These are phyloP conservation scores for Arctostaphylos glauca DNA, from an alignment of 148 eudicot species.

Conservation along the genomic window DNA sequence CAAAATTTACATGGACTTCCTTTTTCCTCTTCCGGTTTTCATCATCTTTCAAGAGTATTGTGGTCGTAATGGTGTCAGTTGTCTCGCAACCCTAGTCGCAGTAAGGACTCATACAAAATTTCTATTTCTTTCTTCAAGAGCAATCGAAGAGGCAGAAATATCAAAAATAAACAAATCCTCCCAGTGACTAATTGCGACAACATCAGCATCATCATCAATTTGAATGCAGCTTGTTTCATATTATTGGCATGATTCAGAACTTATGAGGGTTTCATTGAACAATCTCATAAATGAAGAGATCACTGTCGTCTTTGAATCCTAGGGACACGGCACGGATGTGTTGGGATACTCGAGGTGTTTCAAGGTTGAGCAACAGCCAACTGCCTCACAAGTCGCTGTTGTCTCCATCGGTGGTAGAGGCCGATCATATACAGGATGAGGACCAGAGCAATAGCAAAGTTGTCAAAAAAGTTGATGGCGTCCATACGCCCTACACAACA, in stretches of 20 bases:
- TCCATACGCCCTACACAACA: slow-evolving; percentile 22
- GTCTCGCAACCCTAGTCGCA: not conserved
- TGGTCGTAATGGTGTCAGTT: not conserved
- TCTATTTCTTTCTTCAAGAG: too few species aligned
- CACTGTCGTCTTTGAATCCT: not conserved
- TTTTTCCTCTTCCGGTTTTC: not conserved
- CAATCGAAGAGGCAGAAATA: too few species aligned
- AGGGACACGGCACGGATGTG: not conserved
- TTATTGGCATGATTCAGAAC: not conserved
- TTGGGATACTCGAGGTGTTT: not conserved
- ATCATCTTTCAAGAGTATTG: not conserved
- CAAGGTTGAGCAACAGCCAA: slow-evolving; percentile 20
- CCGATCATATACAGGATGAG: slow-evolving; percentile 22
- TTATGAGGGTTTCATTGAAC: not conserved
- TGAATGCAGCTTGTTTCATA: not conserved
- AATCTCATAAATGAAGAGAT: not conserved
- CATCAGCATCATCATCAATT: slow-evolving; percentile 4
- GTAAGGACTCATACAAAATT: too few species aligned
- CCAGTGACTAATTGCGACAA: not conserved
- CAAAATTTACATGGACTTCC: not conserved
- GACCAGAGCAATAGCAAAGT: slow-evolving; percentile 17
- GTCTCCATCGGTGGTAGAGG: slow-evolving; percentile 14
- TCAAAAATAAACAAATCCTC: not conserved
- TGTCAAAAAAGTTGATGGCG: slow-evolving; percentile 23
- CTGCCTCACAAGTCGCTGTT: slow-evolving; percentile 18